Base-by-base conservation (phyloP, 2,329 filamentous ascomycete species). In the Epichloe gansuensis region DNA sequence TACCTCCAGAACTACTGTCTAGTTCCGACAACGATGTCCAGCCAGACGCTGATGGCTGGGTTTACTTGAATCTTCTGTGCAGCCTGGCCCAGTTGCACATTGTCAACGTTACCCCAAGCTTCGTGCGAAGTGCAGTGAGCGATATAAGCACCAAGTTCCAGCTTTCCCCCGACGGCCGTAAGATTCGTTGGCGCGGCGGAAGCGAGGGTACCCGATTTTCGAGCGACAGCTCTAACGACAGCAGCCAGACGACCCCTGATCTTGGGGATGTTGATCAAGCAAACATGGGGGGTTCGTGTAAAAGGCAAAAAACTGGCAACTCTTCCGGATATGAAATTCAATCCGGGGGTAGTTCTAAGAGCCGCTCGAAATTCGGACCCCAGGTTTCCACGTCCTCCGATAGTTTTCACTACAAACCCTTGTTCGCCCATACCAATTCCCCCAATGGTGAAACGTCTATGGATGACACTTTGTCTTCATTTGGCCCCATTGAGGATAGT, bases 11-110 rank as follows among this genome's bases (percentile, higher is more conserved):
- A 47, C 63, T 78, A 2, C 58, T 72, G 9, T 69, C 69, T 9
- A 68, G 68, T 17, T 51, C 42, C 2, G 27, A 55, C 7, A 60
- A 70, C 2, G 74, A 81, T 49, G 77, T 81, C 11, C 74, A 76
- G 13, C 75, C 81, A 0, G 82, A 84, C 51, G 73, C 74, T 0
- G 81, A 89, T 27, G 86, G 86, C 4, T 93, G 87, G 87, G 81
- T 91, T 0, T 91, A 90, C 59, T 69, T 93, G 6, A 93, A 93
- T 58, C 69, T 94, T 1, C 73, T 94, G 1, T 82, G 84, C 62
- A 89, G 85, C 61, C 77, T 94, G 72, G 88, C 89, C 0, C 88
- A 94, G 66, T 70, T 94, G 17, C 88, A 94, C 60, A 91, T 89
- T 0, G 76, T 93, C 58, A 90, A 89, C 53, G 87, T 94, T 1